phyloP scores from a whole-genome alignment of 768 basidiomycete species.

The Rhodosporidiobolus odoratus region DNA sequence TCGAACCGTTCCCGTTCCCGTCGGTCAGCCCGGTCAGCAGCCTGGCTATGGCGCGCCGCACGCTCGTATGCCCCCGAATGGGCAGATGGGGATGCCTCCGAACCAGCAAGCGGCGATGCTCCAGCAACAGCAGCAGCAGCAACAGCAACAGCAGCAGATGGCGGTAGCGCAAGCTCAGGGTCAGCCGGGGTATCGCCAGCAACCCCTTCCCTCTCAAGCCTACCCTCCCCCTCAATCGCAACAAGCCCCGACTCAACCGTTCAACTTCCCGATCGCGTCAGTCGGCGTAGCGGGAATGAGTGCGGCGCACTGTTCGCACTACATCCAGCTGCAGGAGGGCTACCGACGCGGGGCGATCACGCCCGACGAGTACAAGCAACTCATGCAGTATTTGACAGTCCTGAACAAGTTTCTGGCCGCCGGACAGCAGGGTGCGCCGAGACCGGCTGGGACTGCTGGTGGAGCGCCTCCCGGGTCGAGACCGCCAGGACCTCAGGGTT shows the following conservation, averaged over 20 bases:
- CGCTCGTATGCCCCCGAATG: background rate
- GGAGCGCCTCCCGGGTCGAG: too few species aligned
- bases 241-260: too few species aligned
- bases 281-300: slow-evolving; percentile 17
- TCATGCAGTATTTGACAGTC: slow-evolving; percentile 21
- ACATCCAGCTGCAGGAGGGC: slow-evolving; percentile 18
- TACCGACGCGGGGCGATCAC: slow-evolving; percentile 3
- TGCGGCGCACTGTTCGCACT: slow-evolving; percentile 23
- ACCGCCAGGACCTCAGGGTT: background rate
- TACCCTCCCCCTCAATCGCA: background rate
- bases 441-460: too few species aligned
- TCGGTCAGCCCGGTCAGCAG: background rate
- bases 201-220: background rate
- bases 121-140: background rate
- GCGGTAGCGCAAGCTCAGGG: too few species aligned
- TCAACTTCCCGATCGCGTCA: slow-evolving; percentile 10
- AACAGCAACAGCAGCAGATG: too few species aligned
- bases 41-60: background rate
- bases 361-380: background rate
- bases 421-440: background rate
- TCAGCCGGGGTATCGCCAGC: too few species aligned
- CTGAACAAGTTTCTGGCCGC: background rate
- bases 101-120: background rate
- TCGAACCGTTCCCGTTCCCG: background rate
- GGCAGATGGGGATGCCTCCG: background rate